Conservation (phyloP, 2,329 filamentous ascomycete species). For the Paecilomyces sp. region DNA sequence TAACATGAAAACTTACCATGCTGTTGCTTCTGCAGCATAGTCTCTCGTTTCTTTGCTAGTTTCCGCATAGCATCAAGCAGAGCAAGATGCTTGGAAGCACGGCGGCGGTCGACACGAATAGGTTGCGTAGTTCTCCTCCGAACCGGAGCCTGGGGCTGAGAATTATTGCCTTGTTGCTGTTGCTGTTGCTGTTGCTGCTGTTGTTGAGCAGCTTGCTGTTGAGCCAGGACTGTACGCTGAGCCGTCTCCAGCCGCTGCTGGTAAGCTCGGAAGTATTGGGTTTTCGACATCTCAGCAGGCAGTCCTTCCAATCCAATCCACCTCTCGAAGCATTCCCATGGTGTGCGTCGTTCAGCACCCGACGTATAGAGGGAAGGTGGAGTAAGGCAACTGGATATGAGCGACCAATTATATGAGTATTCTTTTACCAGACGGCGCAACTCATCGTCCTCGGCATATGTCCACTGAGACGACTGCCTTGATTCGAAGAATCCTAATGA, state of each 20-base stretch:
- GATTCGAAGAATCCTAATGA: conserved; percentile 84
- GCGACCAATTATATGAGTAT: conserved; percentile 95
- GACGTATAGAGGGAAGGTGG: conserved; percentile 72
- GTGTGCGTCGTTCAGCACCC: conserved; percentile 80
- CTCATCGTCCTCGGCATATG: conserved; percentile 81
- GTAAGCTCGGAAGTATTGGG: conserved; percentile 82
- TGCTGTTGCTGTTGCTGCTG: conserved; percentile 46
- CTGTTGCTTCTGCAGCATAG: conserved; percentile 76
- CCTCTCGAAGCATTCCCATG: conserved; percentile 97
- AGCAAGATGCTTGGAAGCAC: conserved; percentile 78
- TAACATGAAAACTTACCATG: conserved; percentile 47
- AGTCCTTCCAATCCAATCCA: conserved; percentile 91
- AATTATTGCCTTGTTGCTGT: conserved; percentile 42
- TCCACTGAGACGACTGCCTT: conserved; percentile 84
- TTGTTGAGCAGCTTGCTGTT: conserved; percentile 45
- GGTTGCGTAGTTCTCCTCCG: conserved; percentile 68
- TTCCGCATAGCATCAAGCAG: conserved; percentile 95
- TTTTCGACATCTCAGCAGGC: conserved; percentile 89
- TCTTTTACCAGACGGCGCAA: conserved; percentile 78
- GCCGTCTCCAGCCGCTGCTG: conserved; percentile 57
- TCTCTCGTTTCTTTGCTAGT: conserved; percentile 87
- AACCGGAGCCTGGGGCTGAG: conserved; percentile 47
- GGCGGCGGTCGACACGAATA: conserved; percentile 75
- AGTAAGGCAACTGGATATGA: conserved; percentile 76
- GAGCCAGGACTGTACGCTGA: conserved; percentile 51